Conservation (phyloP, 1,284 basidiomycete genomes). For the Cryptococcus amylolentus region DNA sequence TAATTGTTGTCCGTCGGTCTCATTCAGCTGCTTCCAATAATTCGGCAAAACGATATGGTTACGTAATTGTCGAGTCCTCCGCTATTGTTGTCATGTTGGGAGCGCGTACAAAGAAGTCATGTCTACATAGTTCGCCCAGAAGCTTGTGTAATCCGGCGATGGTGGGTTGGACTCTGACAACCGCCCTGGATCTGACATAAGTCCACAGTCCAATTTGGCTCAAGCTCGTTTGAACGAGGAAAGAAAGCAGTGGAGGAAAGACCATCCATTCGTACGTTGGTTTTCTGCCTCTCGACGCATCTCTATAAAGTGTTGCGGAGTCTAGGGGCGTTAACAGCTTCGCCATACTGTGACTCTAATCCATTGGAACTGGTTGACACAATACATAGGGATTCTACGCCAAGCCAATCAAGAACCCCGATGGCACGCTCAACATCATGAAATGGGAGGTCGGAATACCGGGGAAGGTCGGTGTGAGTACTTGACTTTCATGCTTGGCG, state of each 20-base stretch:
- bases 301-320: too few species aligned
- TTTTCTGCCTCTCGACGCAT: not conserved
- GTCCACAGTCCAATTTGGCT: slow-evolving; percentile 34
- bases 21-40: too few species aligned
- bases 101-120: too few species aligned
- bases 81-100: too few species aligned
- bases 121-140: too few species aligned
- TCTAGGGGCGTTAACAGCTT: too few species aligned
- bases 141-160: not conserved
- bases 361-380: too few species aligned
- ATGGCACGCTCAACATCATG: slow-evolving; percentile 94
- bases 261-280: slow-evolving; percentile 90
- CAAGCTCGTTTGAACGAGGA: slow-evolving; percentile 65
- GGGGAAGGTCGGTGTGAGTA: slow-evolving; percentile 72
- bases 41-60: too few species aligned
- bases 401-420: slow-evolving; percentile 78
- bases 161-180: not conserved
- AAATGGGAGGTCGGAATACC: slow-evolving; percentile 98
- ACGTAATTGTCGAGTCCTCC: too few species aligned
- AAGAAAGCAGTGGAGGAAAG: slow-evolving; percentile 98
- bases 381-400: slow-evolving; percentile 85
- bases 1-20: too few species aligned
- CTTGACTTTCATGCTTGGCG: not conserved
- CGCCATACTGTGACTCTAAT: too few species aligned
- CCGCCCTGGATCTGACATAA: too few species aligned